Conservation (phyloP, 208 protist genomes). For the Leishmania lainsoni region DNA sequence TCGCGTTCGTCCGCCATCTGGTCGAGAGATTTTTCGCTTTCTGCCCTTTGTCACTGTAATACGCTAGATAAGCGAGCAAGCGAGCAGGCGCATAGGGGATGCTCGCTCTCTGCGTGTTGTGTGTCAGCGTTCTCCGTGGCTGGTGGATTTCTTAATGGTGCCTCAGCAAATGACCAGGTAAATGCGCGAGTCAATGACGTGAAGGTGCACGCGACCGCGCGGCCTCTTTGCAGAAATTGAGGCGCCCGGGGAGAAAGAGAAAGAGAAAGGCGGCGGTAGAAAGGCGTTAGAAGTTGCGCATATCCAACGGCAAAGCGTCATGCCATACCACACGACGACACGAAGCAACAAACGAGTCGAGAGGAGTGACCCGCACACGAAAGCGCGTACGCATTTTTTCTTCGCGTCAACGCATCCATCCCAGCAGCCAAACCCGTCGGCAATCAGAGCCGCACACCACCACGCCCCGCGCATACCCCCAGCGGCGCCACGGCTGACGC, state of each 20-base stretch:
- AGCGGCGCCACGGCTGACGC: neutral
- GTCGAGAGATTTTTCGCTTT: neutral
- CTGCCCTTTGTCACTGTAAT: neutral
- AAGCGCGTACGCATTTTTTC: neutral
- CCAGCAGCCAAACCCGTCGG: neutral
- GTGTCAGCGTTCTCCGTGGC: neutral
- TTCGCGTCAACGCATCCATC: neutral
- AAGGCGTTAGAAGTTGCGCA: no score
- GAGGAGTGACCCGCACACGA: no score
- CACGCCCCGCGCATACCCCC: neutral
- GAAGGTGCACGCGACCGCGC: no score
- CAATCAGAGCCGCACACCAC: neutral
- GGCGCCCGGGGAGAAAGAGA: neutral
- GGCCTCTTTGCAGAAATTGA: neutral
- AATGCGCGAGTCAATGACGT: neutral
- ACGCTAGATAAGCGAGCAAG: neutral
- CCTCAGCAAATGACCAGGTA: neutral
- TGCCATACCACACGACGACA: no score
- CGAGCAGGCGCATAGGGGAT: neutral
- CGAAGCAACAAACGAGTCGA: no score
- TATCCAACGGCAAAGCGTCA: no score
- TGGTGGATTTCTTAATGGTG: neutral
- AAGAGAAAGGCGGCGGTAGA: neutral
- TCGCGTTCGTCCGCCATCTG: conserved; percentile 83
- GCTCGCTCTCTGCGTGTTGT: neutral